These are phyloP conservation scores for Fonsecaea erecta DNA, from an alignment of 2,329 filamentous ascomycete genomes.

Conservation along the genomic window DNA sequence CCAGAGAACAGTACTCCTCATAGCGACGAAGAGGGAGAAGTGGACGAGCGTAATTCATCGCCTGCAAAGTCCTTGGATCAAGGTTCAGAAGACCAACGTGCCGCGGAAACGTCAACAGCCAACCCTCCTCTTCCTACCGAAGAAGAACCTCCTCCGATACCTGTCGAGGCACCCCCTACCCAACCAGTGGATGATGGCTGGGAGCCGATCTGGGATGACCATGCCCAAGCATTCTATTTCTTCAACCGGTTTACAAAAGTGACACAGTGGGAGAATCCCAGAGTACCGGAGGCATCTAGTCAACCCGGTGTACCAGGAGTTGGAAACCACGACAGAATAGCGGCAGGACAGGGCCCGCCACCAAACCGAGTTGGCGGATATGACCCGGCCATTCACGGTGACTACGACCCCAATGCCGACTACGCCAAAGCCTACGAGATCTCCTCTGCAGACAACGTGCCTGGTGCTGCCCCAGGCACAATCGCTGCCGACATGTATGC, in stretches of 20 bases:
- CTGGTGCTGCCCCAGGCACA: slow-evolving; percentile 41
- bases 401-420: slow-evolving; percentile 94
- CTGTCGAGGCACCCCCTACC: slow-evolving; percentile 57
- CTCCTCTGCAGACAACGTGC: slow-evolving; percentile 42
- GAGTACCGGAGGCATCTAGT: slow-evolving; percentile 60
- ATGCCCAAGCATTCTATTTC: slow-evolving; percentile 75
- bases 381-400: slow-evolving; percentile 93
- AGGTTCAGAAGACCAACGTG: slow-evolving; percentile 12
- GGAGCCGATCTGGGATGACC: slow-evolving; percentile 77
- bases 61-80: slow-evolving; percentile 13
- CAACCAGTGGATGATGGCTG: slow-evolving; percentile 68
- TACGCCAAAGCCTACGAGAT: slow-evolving; percentile 71
- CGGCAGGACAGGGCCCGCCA: slow-evolving; percentile 46
- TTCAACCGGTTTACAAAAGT: slow-evolving; percentile 77
- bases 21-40: slow-evolving; percentile 24
- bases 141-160: slow-evolving; percentile 55
- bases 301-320: slow-evolving; percentile 38
- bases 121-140: slow-evolving; percentile 49
- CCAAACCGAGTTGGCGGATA: slow-evolving; percentile 67
- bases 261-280: slow-evolving; percentile 86
- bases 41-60: slow-evolving; percentile 24
- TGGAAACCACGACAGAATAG: slow-evolving; percentile 40
- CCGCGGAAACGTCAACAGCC: neutral
- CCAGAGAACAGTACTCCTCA: slow-evolving; percentile 13
- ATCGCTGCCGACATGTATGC: slow-evolving; percentile 62